Conservation (phyloP, 345 rosid species). For the Gossypium mustelinum region DNA sequence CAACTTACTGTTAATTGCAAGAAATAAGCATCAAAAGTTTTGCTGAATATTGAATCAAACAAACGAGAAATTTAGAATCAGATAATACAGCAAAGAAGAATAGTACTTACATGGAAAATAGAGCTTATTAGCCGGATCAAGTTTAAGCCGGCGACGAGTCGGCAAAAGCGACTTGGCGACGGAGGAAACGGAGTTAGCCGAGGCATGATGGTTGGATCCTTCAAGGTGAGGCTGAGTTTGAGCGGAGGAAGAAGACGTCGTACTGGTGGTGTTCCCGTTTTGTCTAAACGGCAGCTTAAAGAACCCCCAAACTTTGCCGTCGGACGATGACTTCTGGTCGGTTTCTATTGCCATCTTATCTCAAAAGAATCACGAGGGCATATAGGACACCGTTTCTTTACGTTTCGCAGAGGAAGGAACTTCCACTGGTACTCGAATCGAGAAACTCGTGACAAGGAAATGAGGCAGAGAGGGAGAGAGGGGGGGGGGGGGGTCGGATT, state of each 20-base stretch:
- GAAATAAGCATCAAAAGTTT: not conserved
- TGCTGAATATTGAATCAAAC: not conserved
- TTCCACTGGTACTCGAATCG: not conserved
- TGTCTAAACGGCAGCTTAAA: constrained; percentile 77
- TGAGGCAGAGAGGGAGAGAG: not conserved
- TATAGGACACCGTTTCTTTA: not conserved
- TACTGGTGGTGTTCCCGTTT: constrained; percentile 25
- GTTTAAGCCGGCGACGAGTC: constrained; percentile 72
- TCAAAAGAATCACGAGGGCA: not conserved
- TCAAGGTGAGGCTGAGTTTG: constrained; percentile 41
- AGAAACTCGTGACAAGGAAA: not conserved
- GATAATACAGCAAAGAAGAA: not conserved
- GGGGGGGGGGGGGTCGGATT: not conserved
- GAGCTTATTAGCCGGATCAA: constrained; percentile 83
- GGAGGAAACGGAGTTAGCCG: constrained; percentile 49
- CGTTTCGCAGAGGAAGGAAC: not conserved
- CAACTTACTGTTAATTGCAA: not conserved
- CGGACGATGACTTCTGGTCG: constrained; percentile 53
- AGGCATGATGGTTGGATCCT: constrained; percentile 43
- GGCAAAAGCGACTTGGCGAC: constrained; percentile 84
- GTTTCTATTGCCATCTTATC: constrained; percentile 54
- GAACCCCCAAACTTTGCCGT: constrained; percentile 72
- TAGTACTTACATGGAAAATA: constrained; percentile 74
- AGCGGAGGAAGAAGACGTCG: constrained; percentile 34
- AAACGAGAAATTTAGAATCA: not conserved